Evolutionary conservation across 495 filamentous ascomycete species (phyloP).

Genomic region (Terfezia claveryi): DNA sequence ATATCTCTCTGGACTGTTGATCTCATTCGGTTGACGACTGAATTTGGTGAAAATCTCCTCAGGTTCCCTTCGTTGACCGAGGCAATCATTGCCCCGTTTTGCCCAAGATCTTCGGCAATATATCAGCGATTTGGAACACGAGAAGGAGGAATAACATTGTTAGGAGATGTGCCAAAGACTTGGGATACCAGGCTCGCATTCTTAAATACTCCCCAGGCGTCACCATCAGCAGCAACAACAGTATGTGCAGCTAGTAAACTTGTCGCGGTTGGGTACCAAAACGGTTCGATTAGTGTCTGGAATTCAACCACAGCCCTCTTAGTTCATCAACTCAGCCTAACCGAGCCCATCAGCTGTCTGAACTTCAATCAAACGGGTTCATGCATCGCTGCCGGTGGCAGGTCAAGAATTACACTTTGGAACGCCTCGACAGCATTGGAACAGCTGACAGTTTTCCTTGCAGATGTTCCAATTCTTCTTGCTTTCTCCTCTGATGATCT

Average conservation of each 20-base stretch:
- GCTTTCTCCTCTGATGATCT: constrained; percentile 1
- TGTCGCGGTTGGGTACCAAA: neutral
- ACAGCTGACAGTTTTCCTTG: neutral
- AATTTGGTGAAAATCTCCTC: constrained; percentile 5
- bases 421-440: neutral
- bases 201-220: neutral
- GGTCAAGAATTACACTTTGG: constrained; percentile 2
- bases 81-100: neutral
- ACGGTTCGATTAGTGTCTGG: constrained; percentile 1
- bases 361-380: constrained; percentile 4
- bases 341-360: constrained; percentile 1
- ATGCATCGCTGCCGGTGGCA: constrained; percentile 3
- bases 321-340: neutral
- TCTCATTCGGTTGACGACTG: constrained; percentile 10
- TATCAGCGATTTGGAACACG: constrained; percentile 3
- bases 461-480: constrained; percentile 2
- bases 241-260: neutral
- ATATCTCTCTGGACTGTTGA: constrained; percentile 24
- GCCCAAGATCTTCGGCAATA: constrained; percentile 2
- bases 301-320: constrained; percentile 1
- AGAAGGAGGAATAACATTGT: constrained; percentile 1
- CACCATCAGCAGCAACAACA: neutral
- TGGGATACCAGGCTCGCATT: neutral
- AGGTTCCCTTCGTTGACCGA: neutral
- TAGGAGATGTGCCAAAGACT: constrained; percentile 1